phyloP scores from a whole-genome alignment of 2,329 filamentous ascomycete species.

The Microdochium nivale region DNA sequence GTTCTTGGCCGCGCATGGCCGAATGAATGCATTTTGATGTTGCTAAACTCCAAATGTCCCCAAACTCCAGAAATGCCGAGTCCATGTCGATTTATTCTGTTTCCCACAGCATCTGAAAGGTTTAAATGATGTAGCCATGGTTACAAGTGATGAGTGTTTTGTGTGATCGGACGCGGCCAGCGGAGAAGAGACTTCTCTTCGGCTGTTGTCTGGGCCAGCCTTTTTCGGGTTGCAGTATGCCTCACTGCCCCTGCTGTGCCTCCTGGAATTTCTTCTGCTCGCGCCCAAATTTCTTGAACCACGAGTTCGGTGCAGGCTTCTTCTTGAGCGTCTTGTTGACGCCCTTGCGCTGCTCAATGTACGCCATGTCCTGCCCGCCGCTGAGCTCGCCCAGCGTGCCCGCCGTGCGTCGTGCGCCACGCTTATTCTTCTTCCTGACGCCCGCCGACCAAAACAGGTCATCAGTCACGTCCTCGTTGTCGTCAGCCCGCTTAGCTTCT shows the following conservation, averaged over 20 bases:
- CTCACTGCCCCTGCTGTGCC: constrained; percentile 1
- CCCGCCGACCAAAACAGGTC: constrained; percentile 26
- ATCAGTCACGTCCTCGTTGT: constrained; percentile 56
- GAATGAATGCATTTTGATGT: too few species aligned
- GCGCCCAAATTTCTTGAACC: constrained; percentile 59
- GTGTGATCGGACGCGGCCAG: too few species aligned
- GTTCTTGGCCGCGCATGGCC: too few species aligned
- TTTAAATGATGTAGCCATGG: not conserved
- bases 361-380: constrained; percentile 96
- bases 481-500: constrained; percentile 52
- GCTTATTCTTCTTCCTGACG: constrained; percentile 30
- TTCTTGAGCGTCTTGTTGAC: constrained; percentile 60
- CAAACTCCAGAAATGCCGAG: too few species aligned
- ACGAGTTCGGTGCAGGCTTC: constrained; percentile 47
- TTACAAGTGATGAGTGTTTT: not conserved
- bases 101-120: not conserved
- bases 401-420: constrained; percentile 65
- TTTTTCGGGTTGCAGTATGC: too few species aligned
- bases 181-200: too few species aligned
- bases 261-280: constrained; percentile 47
- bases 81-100: too few species aligned
- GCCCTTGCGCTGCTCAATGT: constrained; percentile 72
- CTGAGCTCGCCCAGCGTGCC: constrained; percentile 79
- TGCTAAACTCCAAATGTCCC: too few species aligned
- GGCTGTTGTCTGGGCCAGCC: too few species aligned